Evolutionary conservation across 768 basidiomycete genomes (phyloP), one percentile per base, ranked within the genome.

Genomic region (Calocera cornea): DNA sequence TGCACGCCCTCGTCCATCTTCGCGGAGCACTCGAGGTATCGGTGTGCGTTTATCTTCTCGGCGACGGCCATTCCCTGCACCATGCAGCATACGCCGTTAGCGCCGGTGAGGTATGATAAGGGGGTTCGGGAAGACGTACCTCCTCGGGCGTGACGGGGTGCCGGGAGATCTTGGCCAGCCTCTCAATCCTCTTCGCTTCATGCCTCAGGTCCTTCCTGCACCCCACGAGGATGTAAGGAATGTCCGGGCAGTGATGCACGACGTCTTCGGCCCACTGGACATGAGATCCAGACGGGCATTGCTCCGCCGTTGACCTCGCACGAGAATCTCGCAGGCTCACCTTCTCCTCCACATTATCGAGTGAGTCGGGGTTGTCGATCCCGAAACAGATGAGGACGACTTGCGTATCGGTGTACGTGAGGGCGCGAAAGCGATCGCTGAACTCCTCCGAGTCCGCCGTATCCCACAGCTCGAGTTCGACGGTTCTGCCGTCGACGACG

Each of bases 311-410:
- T 8, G 29, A 49, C 64, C 64, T 14, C 14, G 49, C 33, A 60
- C n/a, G 49, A 50, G 63, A n/a, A 22, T n/a, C n/a, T n/a, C n/a
- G n/a, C 27, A 49, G 38, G 82, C 86, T 68, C 44, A 90, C 97
- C 90, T 98, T 98, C 83, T 99, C 97, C 83, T 97, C 93, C 34
- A 99, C 97, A 86, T 99, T 99, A 80, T 97, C 97, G 71, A 99
- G 83, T 63, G 95, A 97, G 77, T 97, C 95, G 36, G 95, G 95
- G 65, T 91, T 94, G 82, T 99, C 97, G 72, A 98, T 87, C 47
- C 95, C 94, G 78, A 97, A 99, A 78, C 95, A 97, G 79, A 99
- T 97, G 72, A 98, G 86, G 81, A 99, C 97, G 78, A 99, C 95
- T 77, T 99, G 95, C n/a, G 93, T 95, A 80, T 98, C 95, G 67